Conservation (phyloP, 2,329 filamentous ascomycete species). For the Geoglossum cookeanum region DNA sequence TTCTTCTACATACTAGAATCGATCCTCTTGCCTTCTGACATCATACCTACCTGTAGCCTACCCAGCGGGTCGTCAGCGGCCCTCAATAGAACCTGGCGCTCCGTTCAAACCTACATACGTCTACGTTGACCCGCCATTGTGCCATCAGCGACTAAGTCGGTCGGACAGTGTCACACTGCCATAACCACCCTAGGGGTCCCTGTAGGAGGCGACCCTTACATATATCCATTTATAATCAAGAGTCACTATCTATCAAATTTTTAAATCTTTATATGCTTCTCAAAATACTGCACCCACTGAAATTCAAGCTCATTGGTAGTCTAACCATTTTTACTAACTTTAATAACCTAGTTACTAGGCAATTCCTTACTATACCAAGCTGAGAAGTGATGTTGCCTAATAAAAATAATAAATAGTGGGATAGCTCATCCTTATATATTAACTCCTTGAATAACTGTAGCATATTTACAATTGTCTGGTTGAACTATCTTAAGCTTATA, state of each 20-base stretch:
- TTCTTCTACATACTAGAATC: too few species aligned
- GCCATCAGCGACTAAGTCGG: too few species aligned
- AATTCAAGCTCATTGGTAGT: constrained; percentile 19
- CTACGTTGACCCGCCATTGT: too few species aligned
- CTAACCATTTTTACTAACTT: constrained; percentile 17
- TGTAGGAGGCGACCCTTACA: too few species aligned
- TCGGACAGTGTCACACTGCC: too few species aligned
- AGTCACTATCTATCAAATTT: constrained; percentile 5
- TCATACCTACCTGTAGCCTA: too few species aligned
- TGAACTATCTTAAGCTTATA: constrained; percentile 6
- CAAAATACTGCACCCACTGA: constrained; percentile 20
- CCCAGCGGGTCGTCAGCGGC: too few species aligned
- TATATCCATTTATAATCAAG: too few species aligned
- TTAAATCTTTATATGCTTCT: constrained; percentile 14
- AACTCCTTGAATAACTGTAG: constrained; percentile 9
- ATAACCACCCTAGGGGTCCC: too few species aligned
- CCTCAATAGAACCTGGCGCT: too few species aligned
- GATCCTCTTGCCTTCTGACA: too few species aligned
- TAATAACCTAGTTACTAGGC: neutral
- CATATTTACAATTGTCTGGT: constrained; percentile 8
- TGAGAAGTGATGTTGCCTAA: neutral
- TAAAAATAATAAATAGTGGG: neutral
- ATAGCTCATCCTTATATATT: constrained; percentile 5
- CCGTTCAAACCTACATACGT: too few species aligned
- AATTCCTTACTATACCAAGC: neutral